These are phyloP conservation scores for Exophiala dermatitidis DNA, from an alignment of 2,329 filamentous ascomycete genomes.

Conservation along the genomic window DNA sequence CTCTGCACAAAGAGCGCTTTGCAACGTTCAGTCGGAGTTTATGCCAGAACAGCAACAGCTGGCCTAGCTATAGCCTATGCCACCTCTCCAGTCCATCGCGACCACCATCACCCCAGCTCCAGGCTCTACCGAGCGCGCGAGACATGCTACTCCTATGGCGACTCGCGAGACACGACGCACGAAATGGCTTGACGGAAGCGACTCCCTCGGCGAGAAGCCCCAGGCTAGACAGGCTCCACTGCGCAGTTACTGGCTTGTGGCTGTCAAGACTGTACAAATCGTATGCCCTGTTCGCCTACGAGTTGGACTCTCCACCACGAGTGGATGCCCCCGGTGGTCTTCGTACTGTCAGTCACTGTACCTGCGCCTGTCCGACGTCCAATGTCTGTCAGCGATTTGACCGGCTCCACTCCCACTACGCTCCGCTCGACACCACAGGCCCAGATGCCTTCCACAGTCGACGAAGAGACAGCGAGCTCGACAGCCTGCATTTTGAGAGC, in stretches of 20 bases:
- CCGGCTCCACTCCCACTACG: neutral
- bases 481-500: too few species aligned
- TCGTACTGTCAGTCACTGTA: neutral
- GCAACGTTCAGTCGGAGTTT: neutral
- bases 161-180: neutral
- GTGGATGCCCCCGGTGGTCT: neutral
- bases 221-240: neutral
- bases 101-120: neutral
- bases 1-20: neutral
- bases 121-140: neutral
- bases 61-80: neutral
- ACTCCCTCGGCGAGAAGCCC: neutral
- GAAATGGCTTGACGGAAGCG: neutral
- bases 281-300: neutral
- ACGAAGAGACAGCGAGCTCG: too few species aligned
- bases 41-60: too few species aligned
- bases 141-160: neutral
- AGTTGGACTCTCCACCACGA: neutral
- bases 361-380: neutral
- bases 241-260: neutral
- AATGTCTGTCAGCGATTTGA: conserved; percentile 1
- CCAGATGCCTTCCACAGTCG: neutral
- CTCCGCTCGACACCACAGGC: neutral
- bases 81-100: neutral
- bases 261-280: neutral